These are phyloP conservation scores for Bruguiera parviflora DNA, from an alignment of 345 rosid species.

Conservation along the genomic window DNA sequence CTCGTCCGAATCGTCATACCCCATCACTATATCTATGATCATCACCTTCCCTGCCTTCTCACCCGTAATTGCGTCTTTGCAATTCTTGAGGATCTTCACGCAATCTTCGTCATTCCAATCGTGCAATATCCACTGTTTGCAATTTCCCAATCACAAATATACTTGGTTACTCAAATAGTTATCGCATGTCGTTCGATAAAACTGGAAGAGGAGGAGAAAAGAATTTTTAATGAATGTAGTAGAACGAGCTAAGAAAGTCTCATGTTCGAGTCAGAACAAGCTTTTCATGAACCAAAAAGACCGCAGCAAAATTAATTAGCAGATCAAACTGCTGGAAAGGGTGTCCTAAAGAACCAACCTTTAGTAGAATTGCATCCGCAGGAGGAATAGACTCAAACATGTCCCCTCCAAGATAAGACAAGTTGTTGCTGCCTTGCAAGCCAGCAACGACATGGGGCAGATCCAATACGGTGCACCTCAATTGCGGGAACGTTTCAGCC, in stretches of 20 bases:
- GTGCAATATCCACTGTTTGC: conserved; percentile 12
- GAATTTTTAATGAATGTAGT: too few relatives aligned
- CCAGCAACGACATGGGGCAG: conserved; percentile 23
- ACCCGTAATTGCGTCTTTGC: conserved; percentile 12
- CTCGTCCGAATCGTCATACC: too few relatives aligned
- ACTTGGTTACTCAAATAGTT: too few relatives aligned
- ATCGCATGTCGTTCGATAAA: neutral
- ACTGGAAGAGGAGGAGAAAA: too few relatives aligned
- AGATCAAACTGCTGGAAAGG: neutral
- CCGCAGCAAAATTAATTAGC: neutral
- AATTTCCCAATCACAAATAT: neutral
- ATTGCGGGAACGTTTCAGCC: conserved; percentile 7
- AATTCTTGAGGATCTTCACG: conserved; percentile 6
- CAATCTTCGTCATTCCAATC: conserved; percentile 13
- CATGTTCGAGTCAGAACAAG: too few relatives aligned
- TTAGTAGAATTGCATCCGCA: conserved; percentile 25
- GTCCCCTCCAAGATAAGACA: conserved; percentile 33
- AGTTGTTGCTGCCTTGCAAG: conserved; percentile 14
- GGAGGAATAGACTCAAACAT: conserved; percentile 37
- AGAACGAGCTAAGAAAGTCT: too few relatives aligned
- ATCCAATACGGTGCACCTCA: conserved; percentile 24
- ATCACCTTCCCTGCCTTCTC: conserved; percentile 7
- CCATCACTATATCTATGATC: too few relatives aligned
- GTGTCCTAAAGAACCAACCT: conserved; percentile 16
- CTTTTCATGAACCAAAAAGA: too few relatives aligned